These are phyloP conservation scores for Dipteronia dyeriana DNA, from an alignment of 345 rosid species.

Conservation along the genomic window DNA sequence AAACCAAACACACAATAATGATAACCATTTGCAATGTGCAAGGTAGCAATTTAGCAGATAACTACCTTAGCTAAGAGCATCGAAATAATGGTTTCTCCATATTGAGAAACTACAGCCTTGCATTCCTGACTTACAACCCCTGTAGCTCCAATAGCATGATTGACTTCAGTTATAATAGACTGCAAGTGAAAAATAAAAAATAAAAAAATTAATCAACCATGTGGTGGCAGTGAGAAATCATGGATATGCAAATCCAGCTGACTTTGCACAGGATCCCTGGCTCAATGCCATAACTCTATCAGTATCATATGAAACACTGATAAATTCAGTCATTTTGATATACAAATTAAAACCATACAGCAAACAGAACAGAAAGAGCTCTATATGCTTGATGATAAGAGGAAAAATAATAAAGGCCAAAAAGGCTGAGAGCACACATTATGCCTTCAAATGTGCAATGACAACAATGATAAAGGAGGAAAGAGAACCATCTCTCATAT, in stretches of 20 bases:
- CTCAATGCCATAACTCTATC: not conserved
- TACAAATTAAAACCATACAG: no score
- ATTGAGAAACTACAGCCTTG: slow-evolving; percentile 55
- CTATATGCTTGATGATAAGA: not conserved
- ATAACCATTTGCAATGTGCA: not conserved
- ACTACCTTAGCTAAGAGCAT: slow-evolving; percentile 53
- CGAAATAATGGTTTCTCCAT: slow-evolving; percentile 57
- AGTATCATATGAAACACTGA: not conserved
- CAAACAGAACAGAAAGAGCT: not conserved
- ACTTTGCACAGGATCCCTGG: not conserved
- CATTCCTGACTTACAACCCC: slow-evolving; percentile 72
- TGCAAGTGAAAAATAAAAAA: slow-evolving; percentile 21
- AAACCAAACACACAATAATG: slow-evolving; percentile 2
- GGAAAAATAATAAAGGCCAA: not conserved
- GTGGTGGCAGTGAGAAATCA: not conserved
- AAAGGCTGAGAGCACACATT: slow-evolving; percentile 2
- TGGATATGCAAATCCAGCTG: not conserved
- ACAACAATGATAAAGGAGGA: not conserved
- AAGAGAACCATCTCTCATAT: not conserved
- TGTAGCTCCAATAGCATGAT: slow-evolving; percentile 71
- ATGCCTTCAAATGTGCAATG: not conserved
- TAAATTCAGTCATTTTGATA: not conserved
- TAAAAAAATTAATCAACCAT: not conserved
- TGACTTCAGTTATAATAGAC: slow-evolving; percentile 58
- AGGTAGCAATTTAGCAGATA: not conserved